Percentiles rank a stretch among this genome's conserved stretches.
Evolutionary conservation across 345 rosid genomes (phyloP).

Genomic region (Noccaea bulbosa): DNA sequence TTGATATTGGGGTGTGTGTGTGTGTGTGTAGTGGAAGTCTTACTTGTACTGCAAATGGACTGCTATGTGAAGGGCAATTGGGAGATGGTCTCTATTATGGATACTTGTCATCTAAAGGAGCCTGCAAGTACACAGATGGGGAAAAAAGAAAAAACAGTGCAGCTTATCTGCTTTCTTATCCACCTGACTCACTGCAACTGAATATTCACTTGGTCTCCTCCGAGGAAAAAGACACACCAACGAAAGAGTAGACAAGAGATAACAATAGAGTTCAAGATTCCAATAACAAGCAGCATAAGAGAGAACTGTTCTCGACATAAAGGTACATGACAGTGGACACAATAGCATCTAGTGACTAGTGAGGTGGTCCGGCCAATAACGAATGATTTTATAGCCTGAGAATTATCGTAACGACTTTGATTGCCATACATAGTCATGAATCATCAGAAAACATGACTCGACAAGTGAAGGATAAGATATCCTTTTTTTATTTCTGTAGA

Average conservation of each 20-base stretch:
- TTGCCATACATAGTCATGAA: constrained; percentile 25
- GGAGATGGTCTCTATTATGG: constrained; percentile 43
- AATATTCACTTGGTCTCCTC: constrained; percentile 37
- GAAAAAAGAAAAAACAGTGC: neutral
- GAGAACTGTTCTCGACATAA: constrained; percentile 13
- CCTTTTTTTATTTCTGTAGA: constrained; percentile 15
- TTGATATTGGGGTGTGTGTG: constrained; percentile 34
- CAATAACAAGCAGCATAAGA: constrained; percentile 6
- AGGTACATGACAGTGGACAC: constrained; percentile 8
- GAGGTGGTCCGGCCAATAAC: constrained; percentile 5
- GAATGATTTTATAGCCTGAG: neutral
- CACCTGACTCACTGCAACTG: constrained; percentile 24
- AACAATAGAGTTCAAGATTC: constrained; percentile 15
- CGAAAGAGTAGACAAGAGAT: constrained; percentile 1
- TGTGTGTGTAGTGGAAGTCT: constrained; percentile 46
- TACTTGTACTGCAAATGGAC: constrained; percentile 65
- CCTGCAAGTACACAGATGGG: constrained; percentile 36
- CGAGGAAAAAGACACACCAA: constrained; percentile 15
- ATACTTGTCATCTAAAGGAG: constrained; percentile 43
- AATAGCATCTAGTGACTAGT: neutral
- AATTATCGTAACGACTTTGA: neutral
- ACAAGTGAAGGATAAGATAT: constrained; percentile 10
- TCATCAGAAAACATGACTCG: constrained; percentile 7
- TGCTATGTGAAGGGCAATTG: constrained; percentile 49
- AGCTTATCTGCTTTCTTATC: constrained; percentile 31